These are phyloP conservation scores for Quercus lobata DNA, from an alignment of 331 rosid genomes.

Conservation along the genomic window DNA sequence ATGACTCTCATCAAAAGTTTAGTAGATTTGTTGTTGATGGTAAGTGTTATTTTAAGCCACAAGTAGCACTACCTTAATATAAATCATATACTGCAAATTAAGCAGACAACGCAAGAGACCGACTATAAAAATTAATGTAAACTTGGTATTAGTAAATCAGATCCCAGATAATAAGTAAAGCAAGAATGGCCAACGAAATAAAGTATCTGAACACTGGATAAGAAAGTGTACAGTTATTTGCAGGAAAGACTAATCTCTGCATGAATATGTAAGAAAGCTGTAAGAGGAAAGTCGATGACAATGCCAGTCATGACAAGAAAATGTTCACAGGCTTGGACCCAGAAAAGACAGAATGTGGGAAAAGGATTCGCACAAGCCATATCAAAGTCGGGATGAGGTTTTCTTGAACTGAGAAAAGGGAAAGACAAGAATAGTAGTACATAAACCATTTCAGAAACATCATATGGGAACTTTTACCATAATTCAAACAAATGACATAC, in stretches of 20 bases:
- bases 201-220: background rate
- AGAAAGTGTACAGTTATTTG: background rate
- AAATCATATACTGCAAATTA: background rate
- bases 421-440: background rate
- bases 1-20: background rate
- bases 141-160: background rate
- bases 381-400: background rate
- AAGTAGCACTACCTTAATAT: no score
- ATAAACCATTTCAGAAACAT: background rate
- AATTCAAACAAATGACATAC: background rate
- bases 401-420: background rate
- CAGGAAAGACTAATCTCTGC: background rate
- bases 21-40: background rate
- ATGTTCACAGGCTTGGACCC: background rate
- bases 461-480: background rate
- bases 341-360: background rate
- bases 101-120: background rate
- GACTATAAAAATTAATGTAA: background rate
- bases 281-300: background rate
- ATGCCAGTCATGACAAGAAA: background rate
- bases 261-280: background rate
- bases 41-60: background rate
- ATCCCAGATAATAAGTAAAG: background rate
- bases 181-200: background rate
- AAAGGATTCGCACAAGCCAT: background rate